Evolutionary conservation across 208 protist genomes (phyloP), one percentile per base, ranked within the genome.

Genomic region (Tritrichomonas foetus): DNA sequence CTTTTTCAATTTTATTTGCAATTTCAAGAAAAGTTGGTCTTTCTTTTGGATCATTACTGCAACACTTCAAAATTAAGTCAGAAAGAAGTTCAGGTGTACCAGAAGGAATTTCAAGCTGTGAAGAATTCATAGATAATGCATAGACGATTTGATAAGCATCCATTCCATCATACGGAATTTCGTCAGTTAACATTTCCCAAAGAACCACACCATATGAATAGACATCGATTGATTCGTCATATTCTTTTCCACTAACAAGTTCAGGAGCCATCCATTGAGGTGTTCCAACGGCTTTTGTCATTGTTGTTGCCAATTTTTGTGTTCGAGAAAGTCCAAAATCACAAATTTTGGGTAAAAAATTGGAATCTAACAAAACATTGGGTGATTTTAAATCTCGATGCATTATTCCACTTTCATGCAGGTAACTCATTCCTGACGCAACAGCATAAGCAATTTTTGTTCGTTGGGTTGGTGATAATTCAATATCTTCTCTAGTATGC

Each of bases 161-260:
- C 49, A 92, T 61, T 41, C 36, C 47, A 61, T n/a, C 36, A 61
- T 92, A 92, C 22, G 78, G 78, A 64, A 64, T 14, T 92, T 92
- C 13, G 9, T 61, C 27, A 3, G 44, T 92, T 16, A 92, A 53
- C 16, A 92, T 30, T 57, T 92, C 78, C 78, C 78, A 92, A n/a
- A 92, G n/a, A 39, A 61, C 50, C n/a, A 50, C 22, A 20, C 44
- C 78, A 92, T 64, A 92, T 33, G 78, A 92, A 92, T 61, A 92
- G 3, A 61, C 47, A 61, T 92, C 78, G 36, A 61, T 16, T 13
- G 8, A 41, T n/a, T 5, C 8, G 47, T 14, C 41, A 39, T 92
- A 92, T 92, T 2, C 36, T 16, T 33, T n/a, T 33, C 11, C 14
- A 53, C 14, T 2, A 20, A 92, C 22, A 22, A 61, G 20, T 61